Evolutionary conservation across 495 filamentous ascomycete genomes (phyloP), one percentile per base, ranked within the genome.

Genomic region (Xylaria venustula): DNA sequence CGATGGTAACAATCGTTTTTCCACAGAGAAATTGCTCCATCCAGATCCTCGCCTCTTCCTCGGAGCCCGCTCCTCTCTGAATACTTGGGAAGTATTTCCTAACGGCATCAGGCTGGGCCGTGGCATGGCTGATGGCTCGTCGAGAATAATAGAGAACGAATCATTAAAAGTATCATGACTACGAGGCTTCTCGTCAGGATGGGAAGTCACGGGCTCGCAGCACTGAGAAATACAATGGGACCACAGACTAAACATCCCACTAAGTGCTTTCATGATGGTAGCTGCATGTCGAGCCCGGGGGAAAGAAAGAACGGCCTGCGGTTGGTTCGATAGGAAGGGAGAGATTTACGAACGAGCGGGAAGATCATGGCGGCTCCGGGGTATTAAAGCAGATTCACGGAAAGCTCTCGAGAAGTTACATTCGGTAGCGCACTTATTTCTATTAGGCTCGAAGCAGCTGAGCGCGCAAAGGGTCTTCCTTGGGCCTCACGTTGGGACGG

Each of bases 221-320:
- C 78, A 82, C 36, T 72, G 69, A 53, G 70, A 66, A 54, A 80
- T 30, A 54, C 70, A 77, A 64, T 59, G 60, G 34, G 77, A 69
- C 76, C 74, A 80, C 42, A 74, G 75, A 62, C 68, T 64, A 44
- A 78, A 58, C 63, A 76, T 75, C 64, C 67, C 72, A 71, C 70
- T 70, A 61, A 73, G 65, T 54, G 65, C 54, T 65, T 70, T 76
- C 73, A 75, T 75, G 62, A 46, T 70, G 49, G 54, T 64, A 52
- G 56, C 45, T 61, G 68, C 68, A 69, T 71, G 58, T 64, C 68
- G 61, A 50, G 54, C 62, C 51, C 60, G 41, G 34, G 26, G 37
- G 55, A 52, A 62, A 62, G 54, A 59, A 63, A 63, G 64, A 63
- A 67, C 67, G 68, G 50, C 61, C 64, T 69, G 67, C 65, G 71